phyloP scores from a whole-genome alignment of 2,329 filamentous ascomycete genomes.

The Magnaporthales sp. region DNA sequence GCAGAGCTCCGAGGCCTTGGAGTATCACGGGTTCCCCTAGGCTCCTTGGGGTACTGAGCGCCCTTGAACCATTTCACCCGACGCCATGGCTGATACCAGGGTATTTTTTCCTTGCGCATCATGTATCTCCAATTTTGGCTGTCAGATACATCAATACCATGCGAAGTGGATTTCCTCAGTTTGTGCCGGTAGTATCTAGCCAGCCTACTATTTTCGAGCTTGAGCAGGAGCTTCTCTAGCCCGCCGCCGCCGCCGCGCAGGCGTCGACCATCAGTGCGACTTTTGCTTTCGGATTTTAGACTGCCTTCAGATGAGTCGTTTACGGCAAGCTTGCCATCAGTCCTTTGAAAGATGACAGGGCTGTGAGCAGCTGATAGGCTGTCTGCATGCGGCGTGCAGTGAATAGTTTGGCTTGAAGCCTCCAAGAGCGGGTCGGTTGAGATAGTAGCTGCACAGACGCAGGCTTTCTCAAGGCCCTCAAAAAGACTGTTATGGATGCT shows the following conservation, averaged over 20 bases:
- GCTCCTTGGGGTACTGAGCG: not conserved
- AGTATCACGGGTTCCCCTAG: not conserved
- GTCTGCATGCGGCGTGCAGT: not conserved
- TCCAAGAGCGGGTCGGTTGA: not conserved
- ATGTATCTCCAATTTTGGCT: not conserved
- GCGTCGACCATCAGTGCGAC: not conserved
- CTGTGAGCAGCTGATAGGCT: not conserved
- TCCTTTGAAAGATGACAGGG: not conserved
- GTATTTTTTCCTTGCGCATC: not conserved
- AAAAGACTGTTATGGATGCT: slow-evolving; percentile 4
- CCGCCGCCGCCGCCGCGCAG: slow-evolving; percentile 1
- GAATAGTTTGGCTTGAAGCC: not conserved
- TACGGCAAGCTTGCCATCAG: not conserved
- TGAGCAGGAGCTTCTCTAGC: not conserved
- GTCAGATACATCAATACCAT: not conserved
- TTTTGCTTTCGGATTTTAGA: not conserved
- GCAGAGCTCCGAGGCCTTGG: not conserved
- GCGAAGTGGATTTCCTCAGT: not conserved
- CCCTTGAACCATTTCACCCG: not conserved
- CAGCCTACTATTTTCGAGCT: not conserved
- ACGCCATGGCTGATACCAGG: slow-evolving; percentile 5
- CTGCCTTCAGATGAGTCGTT: not conserved
- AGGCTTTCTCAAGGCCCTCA: not conserved
- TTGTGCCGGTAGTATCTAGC: slow-evolving; percentile 2
- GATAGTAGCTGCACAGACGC: not conserved